Conservation (phyloP, 495 filamentous ascomycete genomes). For the Tirmania nivea region DNA sequence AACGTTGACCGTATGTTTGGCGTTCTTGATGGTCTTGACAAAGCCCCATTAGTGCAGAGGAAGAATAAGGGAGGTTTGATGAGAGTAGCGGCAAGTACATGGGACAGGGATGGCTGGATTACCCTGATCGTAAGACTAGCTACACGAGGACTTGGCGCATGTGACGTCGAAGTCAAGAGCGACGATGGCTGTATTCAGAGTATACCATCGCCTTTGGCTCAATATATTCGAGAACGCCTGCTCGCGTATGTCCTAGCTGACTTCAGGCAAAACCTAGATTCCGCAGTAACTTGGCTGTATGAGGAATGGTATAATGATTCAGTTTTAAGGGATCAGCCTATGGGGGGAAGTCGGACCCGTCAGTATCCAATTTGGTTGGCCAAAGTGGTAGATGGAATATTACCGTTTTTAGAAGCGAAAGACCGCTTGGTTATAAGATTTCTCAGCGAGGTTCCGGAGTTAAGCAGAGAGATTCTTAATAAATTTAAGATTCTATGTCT, state of each 20-base stretch:
- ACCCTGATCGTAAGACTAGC: conserved; percentile 69
- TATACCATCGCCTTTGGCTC: conserved; percentile 26
- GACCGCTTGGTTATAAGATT: conserved; percentile 81
- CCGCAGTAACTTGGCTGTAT: conserved; percentile 75
- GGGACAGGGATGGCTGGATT: conserved; percentile 80
- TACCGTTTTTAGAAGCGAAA: conserved; percentile 64
- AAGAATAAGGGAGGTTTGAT: conserved; percentile 40
- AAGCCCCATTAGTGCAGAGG: conserved; percentile 25
- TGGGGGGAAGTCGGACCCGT: conserved; percentile 26
- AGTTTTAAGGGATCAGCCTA: conserved; percentile 30
- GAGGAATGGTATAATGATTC: conserved; percentile 97
- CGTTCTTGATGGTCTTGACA: conserved; percentile 48
- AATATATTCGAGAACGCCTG: conserved; percentile 55
- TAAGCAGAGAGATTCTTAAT: conserved; percentile 45
- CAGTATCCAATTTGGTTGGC: conserved; percentile 67
- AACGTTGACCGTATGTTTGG: conserved; percentile 56
- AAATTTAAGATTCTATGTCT: conserved; percentile 60
- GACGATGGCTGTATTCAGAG: conserved; percentile 8
- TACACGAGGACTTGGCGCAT: conserved; percentile 45
- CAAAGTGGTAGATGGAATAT: conserved; percentile 62
- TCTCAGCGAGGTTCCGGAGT: conserved; percentile 70
- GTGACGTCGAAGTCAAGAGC: conserved; percentile 3
- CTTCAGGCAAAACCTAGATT: conserved; percentile 65
- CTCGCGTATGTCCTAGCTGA: conserved; percentile 74
- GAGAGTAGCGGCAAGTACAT: conserved; percentile 60